phyloP scores from a whole-genome alignment of 1,284 basidiomycete genomes.

The Amylostereum chailletii region DNA sequence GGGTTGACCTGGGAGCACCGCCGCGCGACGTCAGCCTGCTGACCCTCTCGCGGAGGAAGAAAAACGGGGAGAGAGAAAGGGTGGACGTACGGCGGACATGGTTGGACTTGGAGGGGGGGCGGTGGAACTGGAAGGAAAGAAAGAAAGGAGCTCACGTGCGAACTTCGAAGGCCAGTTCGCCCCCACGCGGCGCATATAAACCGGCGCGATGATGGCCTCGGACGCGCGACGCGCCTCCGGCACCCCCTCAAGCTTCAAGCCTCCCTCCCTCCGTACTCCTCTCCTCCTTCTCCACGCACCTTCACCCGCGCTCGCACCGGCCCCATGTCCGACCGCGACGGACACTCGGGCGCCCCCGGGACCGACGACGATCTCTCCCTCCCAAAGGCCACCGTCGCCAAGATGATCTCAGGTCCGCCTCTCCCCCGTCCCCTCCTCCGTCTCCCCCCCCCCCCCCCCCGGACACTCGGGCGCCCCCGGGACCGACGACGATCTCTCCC shows the following conservation, averaged over 20 bases:
- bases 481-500: conserved; percentile 83
- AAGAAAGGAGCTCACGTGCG: conserved; percentile 38
- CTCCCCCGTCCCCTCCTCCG: background rate
- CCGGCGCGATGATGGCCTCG: too few relatives aligned
- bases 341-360: conserved; percentile 45
- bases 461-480: conserved; percentile 54
- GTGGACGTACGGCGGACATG: conserved; percentile 44
- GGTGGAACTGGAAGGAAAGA: too few relatives aligned
- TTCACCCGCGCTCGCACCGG: background rate
- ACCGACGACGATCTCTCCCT: conserved; percentile 89
- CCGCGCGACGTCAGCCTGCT: conserved; percentile 3
- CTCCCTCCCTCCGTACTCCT: conserved; percentile 9
- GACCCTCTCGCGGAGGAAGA: conserved; percentile 12
- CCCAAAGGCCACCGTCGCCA: conserved; percentile 95
- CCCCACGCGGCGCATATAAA: too few relatives aligned
- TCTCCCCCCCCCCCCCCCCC: conserved; percentile 8
- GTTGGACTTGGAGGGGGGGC: conserved; percentile 21
- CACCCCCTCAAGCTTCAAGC: too few relatives aligned
- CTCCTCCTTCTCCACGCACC: conserved; percentile 1
- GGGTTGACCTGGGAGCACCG: conserved; percentile 61
- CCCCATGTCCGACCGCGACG: conserved; percentile 16
- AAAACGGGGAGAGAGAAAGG: conserved; percentile 4
- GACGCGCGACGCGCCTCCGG: too few relatives aligned
- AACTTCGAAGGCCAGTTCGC: conserved; percentile 34
- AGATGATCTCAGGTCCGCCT: conserved; percentile 84